These are phyloP conservation scores for Ajuga reptans DNA, from an alignment of 305 asterid genomes.

Conservation along the genomic window DNA sequence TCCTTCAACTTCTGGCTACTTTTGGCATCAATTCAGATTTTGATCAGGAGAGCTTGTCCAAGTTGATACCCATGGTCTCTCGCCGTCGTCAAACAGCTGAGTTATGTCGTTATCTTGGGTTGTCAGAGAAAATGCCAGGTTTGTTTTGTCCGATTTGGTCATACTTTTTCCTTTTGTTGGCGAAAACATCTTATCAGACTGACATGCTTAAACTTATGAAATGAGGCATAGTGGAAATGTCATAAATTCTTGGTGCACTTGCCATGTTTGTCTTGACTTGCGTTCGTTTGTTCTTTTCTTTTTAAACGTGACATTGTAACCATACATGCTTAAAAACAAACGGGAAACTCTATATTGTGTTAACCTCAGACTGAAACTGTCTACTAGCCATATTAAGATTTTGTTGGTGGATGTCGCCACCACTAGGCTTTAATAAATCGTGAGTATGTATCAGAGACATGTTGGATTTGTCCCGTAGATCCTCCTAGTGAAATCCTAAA, in stretches of 20 bases:
- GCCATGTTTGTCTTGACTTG: background rate
- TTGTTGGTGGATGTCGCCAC: background rate
- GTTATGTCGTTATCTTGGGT: slow-evolving; percentile 82
- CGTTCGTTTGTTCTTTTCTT: background rate
- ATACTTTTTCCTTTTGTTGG: background rate
- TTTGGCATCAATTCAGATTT: slow-evolving; percentile 82
- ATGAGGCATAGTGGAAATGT: background rate
- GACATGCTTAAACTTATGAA: background rate
- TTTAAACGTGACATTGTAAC: background rate
- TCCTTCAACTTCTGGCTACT: slow-evolving; percentile 86
- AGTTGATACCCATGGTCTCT: slow-evolving; percentile 93
- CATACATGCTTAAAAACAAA: background rate
- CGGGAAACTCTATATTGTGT: background rate
- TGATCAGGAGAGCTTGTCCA: slow-evolving; percentile 68
- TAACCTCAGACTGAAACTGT: background rate
- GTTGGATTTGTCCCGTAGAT: background rate
- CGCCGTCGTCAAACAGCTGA: slow-evolving; percentile 98
- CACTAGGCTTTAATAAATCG: background rate
- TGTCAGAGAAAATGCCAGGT: slow-evolving; percentile 96
- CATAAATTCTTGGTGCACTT: background rate
- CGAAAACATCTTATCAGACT: background rate
- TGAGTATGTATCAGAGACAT: background rate
- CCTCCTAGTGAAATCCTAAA: background rate
- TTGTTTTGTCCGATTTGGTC: slow-evolving; percentile 14
- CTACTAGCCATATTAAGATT: background rate